Conservation (phyloP, 2,329 filamentous ascomycete genomes). For the Emergomyces orientalis region DNA sequence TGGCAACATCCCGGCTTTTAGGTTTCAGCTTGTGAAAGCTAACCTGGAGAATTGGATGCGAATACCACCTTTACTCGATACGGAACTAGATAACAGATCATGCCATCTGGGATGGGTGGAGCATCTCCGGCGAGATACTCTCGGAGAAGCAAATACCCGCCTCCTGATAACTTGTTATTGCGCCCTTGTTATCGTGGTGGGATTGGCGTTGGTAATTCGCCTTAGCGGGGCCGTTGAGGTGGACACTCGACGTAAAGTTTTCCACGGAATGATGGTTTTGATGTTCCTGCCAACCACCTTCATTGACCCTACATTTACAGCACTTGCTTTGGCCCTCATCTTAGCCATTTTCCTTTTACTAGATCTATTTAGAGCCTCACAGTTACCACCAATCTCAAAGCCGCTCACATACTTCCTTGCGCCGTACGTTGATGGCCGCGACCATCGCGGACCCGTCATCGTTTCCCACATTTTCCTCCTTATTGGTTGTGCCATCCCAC, state of each 20-base stretch:
- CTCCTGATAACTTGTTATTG: slow-evolving; percentile 69
- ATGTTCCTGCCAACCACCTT: slow-evolving; percentile 87
- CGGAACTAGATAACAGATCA: slow-evolving; percentile 27
- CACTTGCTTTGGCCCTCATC: slow-evolving; percentile 68
- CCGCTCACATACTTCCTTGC: slow-evolving; percentile 79
- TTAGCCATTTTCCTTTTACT: slow-evolving; percentile 79
- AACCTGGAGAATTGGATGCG: slow-evolving; percentile 67
- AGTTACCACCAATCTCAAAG: slow-evolving; percentile 79
- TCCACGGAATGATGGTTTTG: slow-evolving; percentile 95
- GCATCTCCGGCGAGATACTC: slow-evolving; percentile 51
- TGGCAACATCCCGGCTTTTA: slow-evolving; percentile 63
- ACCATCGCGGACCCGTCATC: slow-evolving; percentile 86
- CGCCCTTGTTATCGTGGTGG: slow-evolving; percentile 56
- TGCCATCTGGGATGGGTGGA: slow-evolving; percentile 54
- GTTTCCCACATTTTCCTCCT: slow-evolving; percentile 93
- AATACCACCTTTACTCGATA: slow-evolving; percentile 46
- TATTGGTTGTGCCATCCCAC: slow-evolving; percentile 86
- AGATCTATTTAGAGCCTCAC: slow-evolving; percentile 80
- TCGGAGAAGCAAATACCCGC: slow-evolving; percentile 75
- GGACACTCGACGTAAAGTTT: slow-evolving; percentile 91
- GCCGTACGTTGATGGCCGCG: slow-evolving; percentile 88
- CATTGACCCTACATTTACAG: slow-evolving; percentile 74
- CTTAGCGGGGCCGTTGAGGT: slow-evolving; percentile 75
- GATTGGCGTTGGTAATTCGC: slow-evolving; percentile 64
- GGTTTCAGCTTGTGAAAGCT: slow-evolving; percentile 59